Evolutionary conservation across 768 basidiomycete genomes (phyloP).

Genomic region (Trichaptum fuscoviolaceum): DNA sequence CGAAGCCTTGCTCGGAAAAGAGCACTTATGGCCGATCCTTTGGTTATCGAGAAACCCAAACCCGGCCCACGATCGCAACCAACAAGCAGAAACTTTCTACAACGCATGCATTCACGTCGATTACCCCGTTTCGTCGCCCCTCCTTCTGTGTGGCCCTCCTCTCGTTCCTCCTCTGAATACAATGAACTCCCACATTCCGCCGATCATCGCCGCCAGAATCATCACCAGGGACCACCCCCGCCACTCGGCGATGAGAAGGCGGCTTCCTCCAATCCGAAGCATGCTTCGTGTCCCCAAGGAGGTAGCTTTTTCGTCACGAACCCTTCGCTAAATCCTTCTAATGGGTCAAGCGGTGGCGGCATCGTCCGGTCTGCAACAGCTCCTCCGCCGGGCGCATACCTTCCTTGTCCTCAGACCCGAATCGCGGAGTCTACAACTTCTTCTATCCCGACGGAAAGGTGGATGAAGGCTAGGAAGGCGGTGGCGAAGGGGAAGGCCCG

Average conservation of each 20-base stretch:
- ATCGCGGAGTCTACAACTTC: not conserved
- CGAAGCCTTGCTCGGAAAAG: not conserved
- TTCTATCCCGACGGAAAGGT: not conserved
- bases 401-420: not conserved
- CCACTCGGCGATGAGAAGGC: not conserved
- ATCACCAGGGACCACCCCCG: not conserved
- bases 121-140: not conserved
- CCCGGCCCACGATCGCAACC: too few relatives aligned
- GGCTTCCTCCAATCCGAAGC: not conserved
- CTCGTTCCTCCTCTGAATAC: not conserved
- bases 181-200: not conserved
- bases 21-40: not conserved
- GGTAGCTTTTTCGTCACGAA: not conserved
- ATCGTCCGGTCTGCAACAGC: not conserved
- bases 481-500: not conserved
- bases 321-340: not conserved
- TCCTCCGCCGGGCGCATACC: not conserved
- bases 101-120: not conserved
- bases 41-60: not conserved
- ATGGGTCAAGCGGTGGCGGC: not conserved
- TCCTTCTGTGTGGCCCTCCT: not conserved
- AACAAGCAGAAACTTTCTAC: not conserved
- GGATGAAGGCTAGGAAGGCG: not conserved
- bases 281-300: too few relatives aligned
- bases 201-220: not conserved